Conservation (phyloP, 2,329 filamentous ascomycete species). For the Beauveria brongniartii region DNA sequence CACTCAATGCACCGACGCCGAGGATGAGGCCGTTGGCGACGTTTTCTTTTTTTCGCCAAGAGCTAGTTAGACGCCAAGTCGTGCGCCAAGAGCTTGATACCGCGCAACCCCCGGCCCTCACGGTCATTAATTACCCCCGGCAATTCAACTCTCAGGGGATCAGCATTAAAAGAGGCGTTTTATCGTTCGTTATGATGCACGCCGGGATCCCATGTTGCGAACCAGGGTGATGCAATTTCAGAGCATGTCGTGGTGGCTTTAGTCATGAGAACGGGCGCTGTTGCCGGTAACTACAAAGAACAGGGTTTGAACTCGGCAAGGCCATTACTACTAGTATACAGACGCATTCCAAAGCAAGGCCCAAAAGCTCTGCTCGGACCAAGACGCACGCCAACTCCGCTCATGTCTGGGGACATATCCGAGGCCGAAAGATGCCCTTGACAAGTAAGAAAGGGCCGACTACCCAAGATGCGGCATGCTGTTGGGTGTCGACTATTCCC, state of each 20-base stretch:
- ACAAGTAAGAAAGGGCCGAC: conserved; percentile 34
- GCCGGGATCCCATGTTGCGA: conserved; percentile 37
- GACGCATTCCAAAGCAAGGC: conserved; percentile 39
- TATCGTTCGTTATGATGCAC: conserved; percentile 43
- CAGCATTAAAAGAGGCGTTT: conserved; percentile 43
- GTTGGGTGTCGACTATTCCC: conserved; percentile 30
- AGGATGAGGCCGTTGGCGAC: conserved; percentile 25
- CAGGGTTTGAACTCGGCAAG: conserved; percentile 38
- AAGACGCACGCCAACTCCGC: conserved; percentile 44
- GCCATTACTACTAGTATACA: conserved; percentile 24
- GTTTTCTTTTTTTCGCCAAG: conserved; percentile 38
- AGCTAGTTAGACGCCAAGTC: conserved; percentile 13
- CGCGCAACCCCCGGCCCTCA: conserved; percentile 26
- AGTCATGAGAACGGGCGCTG: conserved; percentile 42
- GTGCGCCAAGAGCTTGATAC: conserved; percentile 27
- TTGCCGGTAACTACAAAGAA: conserved; percentile 37
- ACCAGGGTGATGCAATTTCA: conserved; percentile 28
- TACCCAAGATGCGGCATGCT: conserved; percentile 37
- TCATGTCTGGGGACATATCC: conserved; percentile 40
- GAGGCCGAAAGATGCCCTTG: conserved; percentile 48
- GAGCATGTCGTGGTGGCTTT: conserved; percentile 32
- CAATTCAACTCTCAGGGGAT: conserved; percentile 23
- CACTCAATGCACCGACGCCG: conserved; percentile 19
- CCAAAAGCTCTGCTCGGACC: conserved; percentile 39
- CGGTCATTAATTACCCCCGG: conserved; percentile 38